Evolutionary conservation across 345 rosid species (phyloP).

Genomic region (Citrus sp.): DNA sequence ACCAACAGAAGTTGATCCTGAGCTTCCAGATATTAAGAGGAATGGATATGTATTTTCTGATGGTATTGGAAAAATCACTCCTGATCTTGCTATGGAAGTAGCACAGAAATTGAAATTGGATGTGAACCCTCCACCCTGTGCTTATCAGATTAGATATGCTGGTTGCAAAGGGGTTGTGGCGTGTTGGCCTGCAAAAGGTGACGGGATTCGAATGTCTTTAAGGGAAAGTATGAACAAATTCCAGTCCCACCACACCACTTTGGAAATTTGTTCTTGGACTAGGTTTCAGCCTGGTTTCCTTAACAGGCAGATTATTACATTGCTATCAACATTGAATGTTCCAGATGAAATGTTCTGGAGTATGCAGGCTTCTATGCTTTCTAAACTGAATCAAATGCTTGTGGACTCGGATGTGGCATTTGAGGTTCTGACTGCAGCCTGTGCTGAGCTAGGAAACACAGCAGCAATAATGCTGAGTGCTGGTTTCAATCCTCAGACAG

Average conservation of each 20-base stretch:
- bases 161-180: constrained; percentile 94
- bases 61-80: constrained; percentile 81
- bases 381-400: constrained; percentile 59
- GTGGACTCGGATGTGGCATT: constrained; percentile 71
- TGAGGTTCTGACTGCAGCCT: constrained; percentile 74
- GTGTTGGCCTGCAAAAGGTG: constrained; percentile 72
- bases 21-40: constrained; percentile 60
- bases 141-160: constrained; percentile 90
- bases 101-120: constrained; percentile 65
- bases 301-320: constrained; percentile 79
- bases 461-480: constrained; percentile 94
- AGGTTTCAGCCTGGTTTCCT: constrained; percentile 91
- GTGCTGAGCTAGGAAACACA: constrained; percentile 69
- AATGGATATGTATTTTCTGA: constrained; percentile 69
- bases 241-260: constrained; percentile 52
- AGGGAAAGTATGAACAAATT: constrained; percentile 80
- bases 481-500: constrained; percentile 69
- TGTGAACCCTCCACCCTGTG: constrained; percentile 49
- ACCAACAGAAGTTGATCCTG: constrained; percentile 35
- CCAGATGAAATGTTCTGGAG: constrained; percentile 68
- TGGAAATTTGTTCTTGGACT: constrained; percentile 92
- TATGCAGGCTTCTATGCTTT: constrained; percentile 69
- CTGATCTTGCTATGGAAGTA: constrained; percentile 78
- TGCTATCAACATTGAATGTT: constrained; percentile 63
- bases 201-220: constrained; percentile 58